Percentiles rank a stretch among this genome's conserved stretches.
These are phyloP conservation scores for Saccharomyces hybrid DNA, from an alignment of 1,139 yeast species.

Conservation along the genomic window DNA sequence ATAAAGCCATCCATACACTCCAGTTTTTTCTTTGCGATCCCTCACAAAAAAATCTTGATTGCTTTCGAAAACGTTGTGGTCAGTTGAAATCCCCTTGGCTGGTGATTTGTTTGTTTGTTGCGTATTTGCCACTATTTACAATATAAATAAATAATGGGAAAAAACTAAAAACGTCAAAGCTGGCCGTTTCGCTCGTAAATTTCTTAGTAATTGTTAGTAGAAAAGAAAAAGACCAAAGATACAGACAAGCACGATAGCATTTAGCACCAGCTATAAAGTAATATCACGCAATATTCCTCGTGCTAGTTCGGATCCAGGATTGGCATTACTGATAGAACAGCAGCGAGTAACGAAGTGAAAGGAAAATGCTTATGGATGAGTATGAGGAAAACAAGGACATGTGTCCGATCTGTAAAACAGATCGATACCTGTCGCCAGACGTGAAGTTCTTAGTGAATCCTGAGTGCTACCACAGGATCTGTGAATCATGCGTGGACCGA, in stretches of 20 bases:
- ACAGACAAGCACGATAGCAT: background rate
- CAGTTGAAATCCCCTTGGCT: too few species aligned
- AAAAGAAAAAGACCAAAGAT: background rate
- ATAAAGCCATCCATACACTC: slow-evolving; percentile 3
- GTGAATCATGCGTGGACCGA: slow-evolving; percentile 94
- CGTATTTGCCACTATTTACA: background rate
- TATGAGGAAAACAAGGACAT: slow-evolving; percentile 50
- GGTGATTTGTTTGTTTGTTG: background rate
- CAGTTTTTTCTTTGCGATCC: background rate
- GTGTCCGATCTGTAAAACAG: slow-evolving; percentile 98
- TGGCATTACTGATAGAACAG: too few species aligned
- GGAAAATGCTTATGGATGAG: slow-evolving; percentile 17
- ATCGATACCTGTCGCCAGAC: slow-evolving; percentile 86
- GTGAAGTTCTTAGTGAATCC: slow-evolving; percentile 90
- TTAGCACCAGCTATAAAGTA: background rate
- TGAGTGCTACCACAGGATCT: slow-evolving; percentile 95
- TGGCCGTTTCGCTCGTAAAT: background rate
- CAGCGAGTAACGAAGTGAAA: background rate
- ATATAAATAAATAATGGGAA: background rate
- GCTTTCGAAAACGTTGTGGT: background rate
- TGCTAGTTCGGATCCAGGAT: too few species aligned
- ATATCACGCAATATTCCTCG: too few species aligned
- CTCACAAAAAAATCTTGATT: background rate
- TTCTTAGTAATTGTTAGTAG: background rate
- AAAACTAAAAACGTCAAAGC: background rate